Evolutionary conservation across 139 green algal species (phyloP).

Genomic region (Trebouxia sp.): DNA sequence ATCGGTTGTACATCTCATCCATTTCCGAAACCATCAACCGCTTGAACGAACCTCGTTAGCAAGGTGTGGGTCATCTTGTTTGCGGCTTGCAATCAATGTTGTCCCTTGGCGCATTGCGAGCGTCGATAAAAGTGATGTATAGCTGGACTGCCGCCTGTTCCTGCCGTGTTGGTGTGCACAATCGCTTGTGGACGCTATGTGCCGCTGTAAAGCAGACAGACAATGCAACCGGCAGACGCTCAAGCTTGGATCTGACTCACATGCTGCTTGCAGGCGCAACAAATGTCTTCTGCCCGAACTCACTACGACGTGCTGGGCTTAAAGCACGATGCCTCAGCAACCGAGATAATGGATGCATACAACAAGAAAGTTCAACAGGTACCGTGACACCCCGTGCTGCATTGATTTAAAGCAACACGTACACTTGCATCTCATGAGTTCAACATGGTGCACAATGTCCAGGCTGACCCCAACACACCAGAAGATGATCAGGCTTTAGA

Average conservation of each 20-base stretch:
- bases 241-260: no score
- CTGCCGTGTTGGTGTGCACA: no score
- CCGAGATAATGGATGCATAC: conserved; percentile 15
- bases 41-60: not conserved
- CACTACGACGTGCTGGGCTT: conserved; percentile 5
- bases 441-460: not conserved
- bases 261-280: no score
- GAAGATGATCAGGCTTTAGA: not conserved
- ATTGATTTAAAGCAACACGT: not conserved
- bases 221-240: no score
- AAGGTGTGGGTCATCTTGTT: no score
- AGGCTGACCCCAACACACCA: not conserved
- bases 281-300: not conserved
- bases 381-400: not conserved
- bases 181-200: no score
- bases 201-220: no score
- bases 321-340: not conserved
- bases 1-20: no score
- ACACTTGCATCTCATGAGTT: not conserved
- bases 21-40: not conserved
- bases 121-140: no score
- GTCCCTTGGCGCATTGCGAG: no score
- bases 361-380: conserved; percentile 23
- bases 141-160: no score
- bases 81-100: no score